Conservation (phyloP, 495 filamentous ascomycete species). For the Lophiostoma macrostomum region DNA sequence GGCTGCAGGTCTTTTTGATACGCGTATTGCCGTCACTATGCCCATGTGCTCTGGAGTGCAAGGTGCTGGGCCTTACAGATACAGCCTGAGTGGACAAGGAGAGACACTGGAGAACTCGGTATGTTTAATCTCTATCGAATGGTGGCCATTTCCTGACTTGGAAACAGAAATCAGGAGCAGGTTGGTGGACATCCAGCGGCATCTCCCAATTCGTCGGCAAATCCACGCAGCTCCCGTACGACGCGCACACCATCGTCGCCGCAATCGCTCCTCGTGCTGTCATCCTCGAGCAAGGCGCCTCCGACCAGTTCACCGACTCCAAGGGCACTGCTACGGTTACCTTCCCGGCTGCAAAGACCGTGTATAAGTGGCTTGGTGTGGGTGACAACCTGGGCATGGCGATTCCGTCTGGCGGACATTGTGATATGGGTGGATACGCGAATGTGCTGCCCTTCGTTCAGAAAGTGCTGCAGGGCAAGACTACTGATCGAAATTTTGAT, state of each 20-base stretch:
- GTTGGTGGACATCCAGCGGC: conserved; percentile 51
- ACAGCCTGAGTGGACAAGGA: conserved; percentile 51
- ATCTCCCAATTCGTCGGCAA: conserved; percentile 51
- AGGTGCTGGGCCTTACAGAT: conserved; percentile 52
- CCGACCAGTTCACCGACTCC: conserved; percentile 51
- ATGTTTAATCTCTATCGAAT: background rate
- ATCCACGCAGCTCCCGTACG: conserved; percentile 49
- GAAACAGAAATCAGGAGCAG: conserved; percentile 50
- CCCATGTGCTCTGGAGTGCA: conserved; percentile 55
- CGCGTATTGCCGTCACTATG: conserved; percentile 54
- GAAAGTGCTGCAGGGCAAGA: conserved; percentile 49
- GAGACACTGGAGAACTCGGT: conserved; percentile 54
- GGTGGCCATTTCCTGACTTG: too few relatives aligned
- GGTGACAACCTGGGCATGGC: conserved; percentile 50
- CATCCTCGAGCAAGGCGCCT: conserved; percentile 50
- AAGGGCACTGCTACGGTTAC: conserved; percentile 51
- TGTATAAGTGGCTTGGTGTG: conserved; percentile 52
- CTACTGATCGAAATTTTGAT: conserved; percentile 48
- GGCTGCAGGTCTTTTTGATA: conserved; percentile 51
- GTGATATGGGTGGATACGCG: conserved; percentile 49
- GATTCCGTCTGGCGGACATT: conserved; percentile 50
- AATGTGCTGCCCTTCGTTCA: conserved; percentile 51
- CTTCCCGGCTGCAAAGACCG: conserved; percentile 51
- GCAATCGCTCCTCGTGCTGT: conserved; percentile 54
- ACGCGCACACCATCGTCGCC: conserved; percentile 53